Evolutionary conservation across 495 filamentous ascomycete species (phyloP), one percentile per base, ranked within the genome.

Genomic region (Annulohypoxylon stygium): DNA sequence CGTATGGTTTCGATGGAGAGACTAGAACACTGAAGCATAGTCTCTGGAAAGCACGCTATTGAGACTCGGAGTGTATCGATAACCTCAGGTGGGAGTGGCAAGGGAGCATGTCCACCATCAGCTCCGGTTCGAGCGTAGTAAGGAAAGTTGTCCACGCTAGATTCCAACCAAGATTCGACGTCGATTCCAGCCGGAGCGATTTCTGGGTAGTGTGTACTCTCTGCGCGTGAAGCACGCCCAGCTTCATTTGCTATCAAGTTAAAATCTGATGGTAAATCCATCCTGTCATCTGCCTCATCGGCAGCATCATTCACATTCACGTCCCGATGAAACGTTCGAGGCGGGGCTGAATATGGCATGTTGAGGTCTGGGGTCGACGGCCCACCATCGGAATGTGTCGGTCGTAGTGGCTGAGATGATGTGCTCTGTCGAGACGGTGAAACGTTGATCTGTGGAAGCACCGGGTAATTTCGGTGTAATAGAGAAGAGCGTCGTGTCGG

Each of bases 1-100:
- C 84, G 82, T 48, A 86, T 84, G 0, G 80, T 85, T 61, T 86
- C 83, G 57, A 86, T 79, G 2, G 84, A 78, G 18, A 86, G 78
- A 62, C 81, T 84, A 1, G 79, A 79, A 2, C 82, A 80, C 37
- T 80, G 75, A 9, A 86, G 79, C 81, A 85, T 84, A 8, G 83
- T 83, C 25, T 85, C 83, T 4, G 83, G 83, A 45, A 85, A 85
- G 60, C 81, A 83, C 8, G 79, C 60, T 11, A 83, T 77, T 1
- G 78, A 81, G 2, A 84, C 75, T 45, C 79, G 74, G 16, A 85
- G 78, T 1, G 78, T 82, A 23, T 85, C 82, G 12, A 85, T 55
- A 2, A 85, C 76, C 6, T 84, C 78, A 3, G 79, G 76, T 0
- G 83, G 82, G 0, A 84, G 78, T 2, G 81, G 82, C 26, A 85